These are phyloP conservation scores for Apiosordaria backusii DNA, from an alignment of 495 filamentous ascomycete species.

Conservation along the genomic window DNA sequence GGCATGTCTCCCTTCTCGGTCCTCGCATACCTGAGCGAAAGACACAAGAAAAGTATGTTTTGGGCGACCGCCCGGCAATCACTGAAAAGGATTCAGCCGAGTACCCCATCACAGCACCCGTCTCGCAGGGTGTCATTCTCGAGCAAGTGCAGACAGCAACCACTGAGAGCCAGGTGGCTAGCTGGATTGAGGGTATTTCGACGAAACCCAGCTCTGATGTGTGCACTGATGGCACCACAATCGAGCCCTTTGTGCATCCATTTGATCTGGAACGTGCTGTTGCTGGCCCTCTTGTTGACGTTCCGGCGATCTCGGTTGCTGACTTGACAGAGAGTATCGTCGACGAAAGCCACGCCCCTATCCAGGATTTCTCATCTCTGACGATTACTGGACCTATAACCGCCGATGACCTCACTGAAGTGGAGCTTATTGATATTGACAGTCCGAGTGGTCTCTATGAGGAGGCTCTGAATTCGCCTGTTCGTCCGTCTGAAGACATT, in stretches of 20 bases:
- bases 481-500: not conserved
- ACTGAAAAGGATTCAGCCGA: not conserved
- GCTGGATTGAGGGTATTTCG: constrained; percentile 10
- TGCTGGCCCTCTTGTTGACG: not conserved
- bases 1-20: constrained; percentile 11
- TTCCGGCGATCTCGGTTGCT: not conserved
- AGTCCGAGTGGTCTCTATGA: not conserved
- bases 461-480: not conserved
- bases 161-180: not conserved
- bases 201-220: not conserved
- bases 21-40: not conserved
- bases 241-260: not conserved
- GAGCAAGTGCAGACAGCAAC: too few relatives aligned
- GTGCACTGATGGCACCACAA: not conserved
- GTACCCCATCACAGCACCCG: not conserved
- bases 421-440: not conserved
- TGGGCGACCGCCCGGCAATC: constrained; percentile 7
- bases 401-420: too few relatives aligned
- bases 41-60: not conserved
- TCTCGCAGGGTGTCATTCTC: not conserved
- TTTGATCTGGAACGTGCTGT: not conserved
- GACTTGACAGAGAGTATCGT: too few relatives aligned
- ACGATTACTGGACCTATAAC: too few relatives aligned
- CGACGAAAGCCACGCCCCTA: too few relatives aligned
- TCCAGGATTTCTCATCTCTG: too few relatives aligned